Base-by-base conservation (phyloP, 2,329 filamentous ascomycete genomes). In the Claviceps cyperi region DNA sequence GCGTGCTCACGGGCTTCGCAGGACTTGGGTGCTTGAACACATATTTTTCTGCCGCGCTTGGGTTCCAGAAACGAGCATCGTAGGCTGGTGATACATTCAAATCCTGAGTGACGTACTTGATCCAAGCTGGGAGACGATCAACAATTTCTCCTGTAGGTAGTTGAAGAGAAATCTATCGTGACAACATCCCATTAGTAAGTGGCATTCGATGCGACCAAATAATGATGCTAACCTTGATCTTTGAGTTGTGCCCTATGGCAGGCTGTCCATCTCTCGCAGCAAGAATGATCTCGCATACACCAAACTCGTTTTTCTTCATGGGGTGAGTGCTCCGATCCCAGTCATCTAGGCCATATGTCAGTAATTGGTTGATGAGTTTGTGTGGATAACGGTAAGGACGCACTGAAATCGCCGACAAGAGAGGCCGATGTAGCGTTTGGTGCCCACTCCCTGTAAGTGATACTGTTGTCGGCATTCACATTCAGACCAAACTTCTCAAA, bases 21-120 rank as follows among this genome's bases (percentile, higher is more conserved):
- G 91, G 92, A 47, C 84, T 78, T 45, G 77, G 60, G 66, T 97
- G 78, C 70, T 94, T 90, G 76, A 94, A 94, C 50, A 78, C 73
- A 65, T 97, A 97, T 61, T 72, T 79, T 62, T 94, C 81, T 39
- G 73, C 69, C 46, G 75, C 66, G 3, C 89, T 88, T 36, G 92
- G 92, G 63, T 97, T 96, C 92, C 92, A 98, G 71, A 98, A 96
- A 48, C 88, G 80, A 22, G 87, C 90, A 65, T 98, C 92, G 67
- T 97, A 98, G 24, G 86, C 83, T 6, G 91, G 89, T 9, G 91
- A 97, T 22, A 97, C 82, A 11, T 72, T 77, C 44, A 97, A 75
- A 57, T 98, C 90, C 67, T 98, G 92, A 0, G 91, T 96, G 48
- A 96, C 92, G 60, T 94, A 88, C 64, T 84, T 95, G 72, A 97